These are phyloP conservation scores for Zasmidium angulare DNA, from an alignment of 2,329 filamentous ascomycete species.

Conservation along the genomic window DNA sequence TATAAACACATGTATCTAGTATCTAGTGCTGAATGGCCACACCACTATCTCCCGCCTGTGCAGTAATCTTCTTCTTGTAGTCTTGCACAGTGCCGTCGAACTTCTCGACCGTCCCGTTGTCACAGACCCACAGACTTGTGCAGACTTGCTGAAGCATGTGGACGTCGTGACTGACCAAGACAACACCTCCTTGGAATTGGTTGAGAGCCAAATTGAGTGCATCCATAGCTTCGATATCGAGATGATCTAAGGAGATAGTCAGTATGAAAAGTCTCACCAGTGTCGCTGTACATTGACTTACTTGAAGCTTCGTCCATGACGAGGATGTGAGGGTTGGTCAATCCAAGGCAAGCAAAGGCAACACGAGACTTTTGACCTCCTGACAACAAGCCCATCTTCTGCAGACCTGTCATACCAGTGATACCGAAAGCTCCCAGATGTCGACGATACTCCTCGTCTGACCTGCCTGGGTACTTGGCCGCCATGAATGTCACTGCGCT, in stretches of 20 bases:
- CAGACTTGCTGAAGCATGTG: slow-evolving; percentile 98
- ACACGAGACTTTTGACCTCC: slow-evolving; percentile 98
- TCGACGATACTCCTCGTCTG: slow-evolving; percentile 94
- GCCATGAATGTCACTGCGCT: slow-evolving; percentile 97
- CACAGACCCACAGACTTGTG: slow-evolving; percentile 93
- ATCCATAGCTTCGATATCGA: slow-evolving; percentile 99
- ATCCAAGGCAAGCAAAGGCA: slow-evolving; percentile 91
- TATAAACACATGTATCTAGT: not conserved
- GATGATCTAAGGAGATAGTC: slow-evolving; percentile 62
- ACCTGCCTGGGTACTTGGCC: slow-evolving; percentile 82
- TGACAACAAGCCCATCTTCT: slow-evolving; percentile 91
- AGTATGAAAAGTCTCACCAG: not conserved
- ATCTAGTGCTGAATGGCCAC: slow-evolving; percentile 55
- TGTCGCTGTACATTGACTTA: not conserved
- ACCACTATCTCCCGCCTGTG: slow-evolving; percentile 76
- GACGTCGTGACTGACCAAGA: slow-evolving; percentile 98
- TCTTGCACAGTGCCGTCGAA: slow-evolving; percentile 93
- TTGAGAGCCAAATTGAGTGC: slow-evolving; percentile 77
- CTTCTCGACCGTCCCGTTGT: slow-evolving; percentile 89
- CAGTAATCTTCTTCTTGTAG: slow-evolving; percentile 94
- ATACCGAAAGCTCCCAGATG: slow-evolving; percentile 84
- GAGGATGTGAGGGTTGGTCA: slow-evolving; percentile 93
- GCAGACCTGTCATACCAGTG: slow-evolving; percentile 92
- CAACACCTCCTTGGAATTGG: slow-evolving; percentile 87
- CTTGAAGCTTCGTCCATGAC: slow-evolving; percentile 96